These are phyloP conservation scores for Colletotrichum higginsianum DNA, from an alignment of 2,329 filamentous ascomycete species.

Conservation along the genomic window DNA sequence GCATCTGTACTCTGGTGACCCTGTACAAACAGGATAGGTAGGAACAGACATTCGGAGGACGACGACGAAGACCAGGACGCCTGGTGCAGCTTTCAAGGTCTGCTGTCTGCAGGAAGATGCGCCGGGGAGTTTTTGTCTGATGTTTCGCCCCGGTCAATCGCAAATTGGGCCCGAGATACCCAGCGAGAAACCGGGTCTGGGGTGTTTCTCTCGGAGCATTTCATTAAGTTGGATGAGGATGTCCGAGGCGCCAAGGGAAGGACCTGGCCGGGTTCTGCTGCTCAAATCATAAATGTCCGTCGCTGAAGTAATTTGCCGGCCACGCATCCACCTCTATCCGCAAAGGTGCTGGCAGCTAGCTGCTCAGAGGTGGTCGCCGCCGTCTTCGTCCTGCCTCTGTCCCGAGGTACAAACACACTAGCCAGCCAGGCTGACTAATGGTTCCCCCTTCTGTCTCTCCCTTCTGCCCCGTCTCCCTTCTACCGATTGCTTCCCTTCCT, in stretches of 20 bases:
- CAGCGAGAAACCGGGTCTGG: slow-evolving; percentile 32
- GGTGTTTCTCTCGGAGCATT: slow-evolving; percentile 41
- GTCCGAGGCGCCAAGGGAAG: slow-evolving; percentile 24
- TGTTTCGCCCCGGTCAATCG: slow-evolving; percentile 31
- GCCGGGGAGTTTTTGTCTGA: slow-evolving; percentile 39
- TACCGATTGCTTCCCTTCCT: too few species aligned
- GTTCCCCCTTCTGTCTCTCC: too few species aligned
- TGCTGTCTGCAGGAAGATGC: slow-evolving; percentile 10
- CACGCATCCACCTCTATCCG: background rate
- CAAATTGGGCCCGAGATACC: slow-evolving; percentile 36
- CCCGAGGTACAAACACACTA: too few species aligned
- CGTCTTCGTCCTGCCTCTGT: too few species aligned
- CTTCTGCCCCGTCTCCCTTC: too few species aligned
- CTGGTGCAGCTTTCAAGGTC: slow-evolving; percentile 1
- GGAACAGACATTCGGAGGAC: background rate
- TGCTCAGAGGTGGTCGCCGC: too few species aligned
- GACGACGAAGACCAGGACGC: too few species aligned
- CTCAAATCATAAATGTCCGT: background rate
- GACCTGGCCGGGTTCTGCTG: slow-evolving; percentile 1
- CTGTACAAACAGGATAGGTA: background rate
- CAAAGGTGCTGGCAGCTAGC: too few species aligned
- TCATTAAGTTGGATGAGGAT: slow-evolving; percentile 41
- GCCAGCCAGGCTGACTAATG: too few species aligned
- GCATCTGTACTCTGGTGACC: too few species aligned
- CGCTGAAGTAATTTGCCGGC: background rate